Percentiles rank a stretch among this genome's conserved stretches.
These are phyloP conservation scores for Gracilaria gracilis DNA, from an alignment of 23 red algal genomes.

Conservation along the genomic window DNA sequence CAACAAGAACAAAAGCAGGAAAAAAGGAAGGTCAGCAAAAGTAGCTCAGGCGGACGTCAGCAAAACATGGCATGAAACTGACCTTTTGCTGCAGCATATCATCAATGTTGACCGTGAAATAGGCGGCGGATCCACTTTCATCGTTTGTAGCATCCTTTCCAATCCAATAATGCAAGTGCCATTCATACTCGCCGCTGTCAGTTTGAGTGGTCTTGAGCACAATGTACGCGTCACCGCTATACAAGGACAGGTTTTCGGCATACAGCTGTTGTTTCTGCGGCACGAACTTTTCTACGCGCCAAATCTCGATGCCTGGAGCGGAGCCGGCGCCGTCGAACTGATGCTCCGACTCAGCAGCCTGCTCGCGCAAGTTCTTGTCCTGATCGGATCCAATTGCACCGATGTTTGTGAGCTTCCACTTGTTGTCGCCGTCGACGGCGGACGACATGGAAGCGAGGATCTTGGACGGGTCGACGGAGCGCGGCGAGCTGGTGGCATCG, in stretches of 20 bases:
- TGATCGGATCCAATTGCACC: constrained; percentile 70
- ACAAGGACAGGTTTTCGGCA: constrained; percentile 52
- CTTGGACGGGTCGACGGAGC: constrained; percentile 1
- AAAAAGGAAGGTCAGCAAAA: no score
- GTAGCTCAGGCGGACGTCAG: no score
- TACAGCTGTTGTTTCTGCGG: constrained; percentile 43
- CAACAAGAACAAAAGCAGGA: no score
- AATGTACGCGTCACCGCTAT: constrained; percentile 79
- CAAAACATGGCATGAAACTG: no score
- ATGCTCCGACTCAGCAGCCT: constrained; percentile 70
- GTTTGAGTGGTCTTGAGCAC: constrained; percentile 62
- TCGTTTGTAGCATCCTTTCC: constrained; percentile 77
- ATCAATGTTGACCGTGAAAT: constrained; percentile 86
- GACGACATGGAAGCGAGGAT: constrained; percentile 44
- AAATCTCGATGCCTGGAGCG: constrained; percentile 77
- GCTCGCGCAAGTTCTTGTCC: constrained; percentile 71
- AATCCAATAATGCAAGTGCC: constrained; percentile 77
- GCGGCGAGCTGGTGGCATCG: not conserved
- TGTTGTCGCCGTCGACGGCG: constrained; percentile 49
- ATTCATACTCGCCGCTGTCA: constrained; percentile 45
- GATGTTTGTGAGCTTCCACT: constrained; percentile 83
- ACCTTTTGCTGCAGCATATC: constrained; percentile 66
- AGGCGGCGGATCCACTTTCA: constrained; percentile 75
- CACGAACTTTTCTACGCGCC: constrained; percentile 82
- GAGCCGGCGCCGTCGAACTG: constrained; percentile 71